Base-by-base conservation (phyloP, 2,329 filamentous ascomycete species). In the Malbranchea zuffiana region DNA sequence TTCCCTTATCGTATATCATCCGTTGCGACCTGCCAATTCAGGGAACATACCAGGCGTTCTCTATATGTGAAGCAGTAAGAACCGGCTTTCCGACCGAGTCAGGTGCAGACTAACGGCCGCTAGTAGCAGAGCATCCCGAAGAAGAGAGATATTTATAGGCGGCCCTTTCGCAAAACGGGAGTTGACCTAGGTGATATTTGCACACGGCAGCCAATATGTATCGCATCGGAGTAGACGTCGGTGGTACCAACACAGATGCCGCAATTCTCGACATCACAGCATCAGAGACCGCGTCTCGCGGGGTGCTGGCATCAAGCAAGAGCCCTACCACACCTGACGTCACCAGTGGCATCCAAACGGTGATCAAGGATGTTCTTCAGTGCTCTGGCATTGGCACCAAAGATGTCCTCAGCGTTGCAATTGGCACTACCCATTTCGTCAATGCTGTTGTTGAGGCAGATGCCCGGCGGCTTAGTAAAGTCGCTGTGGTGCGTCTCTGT, bases 321-420 rank as follows among this genome's bases (percentile, higher is more conserved):
- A 61, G 67, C 3, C 53, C 65, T 1, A 72, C 68, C 0, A 71
- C 67, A 1, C 44, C 57, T n/a, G 63, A 71, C 47, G 67, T 70
- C 24, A 70, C 67, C 23, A 59, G 55, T 34, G 69, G 68, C 13
- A 68, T 72, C 18, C 58, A 65, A 42, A 47, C 50, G 6, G 65
- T 66, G n/a, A 66, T 71, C 39, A 47, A 54, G 7, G 57, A 59
- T 6, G 61, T 71, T 0, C 48, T 72, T 3, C 42, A 44, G 3
- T 53, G 55, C 17, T 62, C 65, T 1, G 43, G 49, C 0, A 50
- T 67, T 30, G 54, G 62, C 19, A 53, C 59, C 28, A 44, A 44
- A 15, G 54, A 57, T 10, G 60, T 72, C 4, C 48, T 63, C 25
- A 66, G 62, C 23, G 65, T 72, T 8, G 66, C 65, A 2, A 67